These are phyloP conservation scores for Ophiostoma angusticollis DNA, from an alignment of 2,329 filamentous ascomycete species.

Conservation along the genomic window DNA sequence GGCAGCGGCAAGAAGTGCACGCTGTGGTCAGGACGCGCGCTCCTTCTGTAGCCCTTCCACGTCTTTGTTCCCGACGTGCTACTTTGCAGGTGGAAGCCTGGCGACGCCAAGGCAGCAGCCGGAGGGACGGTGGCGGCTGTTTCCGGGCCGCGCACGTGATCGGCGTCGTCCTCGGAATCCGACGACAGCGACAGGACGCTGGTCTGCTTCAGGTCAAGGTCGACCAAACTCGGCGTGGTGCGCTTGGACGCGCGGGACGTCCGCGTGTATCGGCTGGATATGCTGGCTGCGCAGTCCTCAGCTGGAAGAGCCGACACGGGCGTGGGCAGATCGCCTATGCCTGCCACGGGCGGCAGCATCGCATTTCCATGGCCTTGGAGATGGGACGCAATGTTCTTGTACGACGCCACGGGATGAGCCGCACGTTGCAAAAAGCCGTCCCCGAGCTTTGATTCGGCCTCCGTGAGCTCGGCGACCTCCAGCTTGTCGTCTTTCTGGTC, in stretches of 20 bases:
- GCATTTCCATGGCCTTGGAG: constrained; percentile 3
- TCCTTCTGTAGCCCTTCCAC: not conserved
- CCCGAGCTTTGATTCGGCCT: no score
- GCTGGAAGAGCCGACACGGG: constrained; percentile 20
- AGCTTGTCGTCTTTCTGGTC: no score
- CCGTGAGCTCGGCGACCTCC: no score
- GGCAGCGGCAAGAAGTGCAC: constrained; percentile 8
- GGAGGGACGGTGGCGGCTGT: no score
- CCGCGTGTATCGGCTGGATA: constrained; percentile 42
- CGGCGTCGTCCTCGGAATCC: constrained; percentile 38
- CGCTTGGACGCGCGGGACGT: constrained; percentile 40
- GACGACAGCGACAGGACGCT: constrained; percentile 46
- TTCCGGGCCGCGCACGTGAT: constrained; percentile 21
- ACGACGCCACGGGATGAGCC: not conserved
- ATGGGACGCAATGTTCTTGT: constrained; percentile 8
- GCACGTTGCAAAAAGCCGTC: no score
- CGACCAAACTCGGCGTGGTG: constrained; percentile 34
- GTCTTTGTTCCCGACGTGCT: no score
- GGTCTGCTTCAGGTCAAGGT: constrained; percentile 39
- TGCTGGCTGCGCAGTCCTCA: constrained; percentile 34
- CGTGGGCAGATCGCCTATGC: constrained; percentile 15
- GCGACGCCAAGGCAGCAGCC: not conserved
- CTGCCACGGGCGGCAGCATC: not conserved
- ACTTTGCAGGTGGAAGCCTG: no score
- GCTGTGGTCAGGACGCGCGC: not conserved